Percentiles rank a stretch among this genome's conserved stretches.
Evolutionary conservation across 2,329 filamentous ascomycete species (phyloP).

Genomic region (Verticillium tricorpus): DNA sequence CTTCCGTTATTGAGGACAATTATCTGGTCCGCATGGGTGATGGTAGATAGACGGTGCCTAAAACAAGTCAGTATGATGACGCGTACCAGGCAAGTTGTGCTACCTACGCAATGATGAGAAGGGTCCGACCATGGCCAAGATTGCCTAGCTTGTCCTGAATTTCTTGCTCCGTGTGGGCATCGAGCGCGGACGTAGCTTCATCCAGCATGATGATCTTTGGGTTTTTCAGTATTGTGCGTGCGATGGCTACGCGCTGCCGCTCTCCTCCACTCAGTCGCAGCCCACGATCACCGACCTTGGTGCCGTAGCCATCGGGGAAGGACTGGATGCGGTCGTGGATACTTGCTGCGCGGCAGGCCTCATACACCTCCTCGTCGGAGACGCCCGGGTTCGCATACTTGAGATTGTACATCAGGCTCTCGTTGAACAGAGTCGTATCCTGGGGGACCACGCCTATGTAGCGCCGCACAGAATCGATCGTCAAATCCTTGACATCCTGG

Average conservation of each 20-base stretch:
- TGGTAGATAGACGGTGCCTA: slow-evolving; percentile 76
- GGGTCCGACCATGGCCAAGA: slow-evolving; percentile 79
- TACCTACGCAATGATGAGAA: slow-evolving; percentile 87
- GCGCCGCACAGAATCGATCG: slow-evolving; percentile 86
- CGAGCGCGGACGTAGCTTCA: slow-evolving; percentile 86
- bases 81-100: slow-evolving; percentile 8
- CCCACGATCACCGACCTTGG: slow-evolving; percentile 87
- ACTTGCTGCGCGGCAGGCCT: slow-evolving; percentile 78
- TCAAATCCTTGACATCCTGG: slow-evolving; percentile 76
- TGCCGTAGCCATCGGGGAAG: slow-evolving; percentile 84
- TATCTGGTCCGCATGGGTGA: slow-evolving; percentile 82
- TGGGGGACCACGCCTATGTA: slow-evolving; percentile 96
- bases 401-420: slow-evolving; percentile 91
- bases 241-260: slow-evolving; percentile 91
- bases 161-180: slow-evolving; percentile 88
- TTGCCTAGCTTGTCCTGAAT: slow-evolving; percentile 83
- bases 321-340: slow-evolving; percentile 89
- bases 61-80: slow-evolving; percentile 7
- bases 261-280: slow-evolving; percentile 84
- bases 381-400: slow-evolving; percentile 81
- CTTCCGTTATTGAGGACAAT: slow-evolving; percentile 72
- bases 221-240: slow-evolving; percentile 87
- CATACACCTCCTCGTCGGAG: slow-evolving; percentile 75
- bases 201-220: slow-evolving; percentile 89
- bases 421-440: slow-evolving; percentile 93